These are phyloP conservation scores for Hypoxylon rubiginosum DNA, from an alignment of 2,329 filamentous ascomycete species.

Conservation along the genomic window DNA sequence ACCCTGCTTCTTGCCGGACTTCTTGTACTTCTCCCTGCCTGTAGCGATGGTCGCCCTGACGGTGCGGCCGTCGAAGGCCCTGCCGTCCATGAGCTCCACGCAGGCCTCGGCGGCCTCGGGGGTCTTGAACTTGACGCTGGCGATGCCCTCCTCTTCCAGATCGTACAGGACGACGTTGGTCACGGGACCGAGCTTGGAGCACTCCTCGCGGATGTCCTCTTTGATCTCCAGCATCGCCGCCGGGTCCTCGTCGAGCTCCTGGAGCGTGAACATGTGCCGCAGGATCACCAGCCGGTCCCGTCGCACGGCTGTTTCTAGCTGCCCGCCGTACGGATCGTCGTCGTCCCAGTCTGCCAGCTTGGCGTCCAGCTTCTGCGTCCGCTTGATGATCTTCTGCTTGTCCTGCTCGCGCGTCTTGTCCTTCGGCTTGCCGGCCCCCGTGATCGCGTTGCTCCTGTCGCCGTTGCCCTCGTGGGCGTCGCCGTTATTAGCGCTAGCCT, in stretches of 20 bases:
- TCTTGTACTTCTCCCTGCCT: constrained; percentile 80
- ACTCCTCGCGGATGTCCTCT: constrained; percentile 93
- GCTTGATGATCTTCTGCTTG: constrained; percentile 90
- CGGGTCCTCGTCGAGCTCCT: constrained; percentile 87
- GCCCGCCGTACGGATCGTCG: constrained; percentile 74
- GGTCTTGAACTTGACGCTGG: constrained; percentile 84
- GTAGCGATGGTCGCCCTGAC: constrained; percentile 80
- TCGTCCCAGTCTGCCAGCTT: constrained; percentile 97
- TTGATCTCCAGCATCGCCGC: constrained; percentile 90
- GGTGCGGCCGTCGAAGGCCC: constrained; percentile 79
- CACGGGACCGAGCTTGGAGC: constrained; percentile 85
- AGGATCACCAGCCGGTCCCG: constrained; percentile 88
- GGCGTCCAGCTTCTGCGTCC: constrained; percentile 90
- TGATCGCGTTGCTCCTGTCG: constrained; percentile 52
- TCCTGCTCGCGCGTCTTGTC: constrained; percentile 71
- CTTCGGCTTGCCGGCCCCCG: constrained; percentile 60
- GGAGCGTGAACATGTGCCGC: constrained; percentile 91
- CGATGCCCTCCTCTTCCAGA: constrained; percentile 84
- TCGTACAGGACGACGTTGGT: constrained; percentile 95
- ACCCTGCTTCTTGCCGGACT: constrained; percentile 68
- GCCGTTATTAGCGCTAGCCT: constrained; percentile 14
- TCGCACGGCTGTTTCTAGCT: constrained; percentile 63
- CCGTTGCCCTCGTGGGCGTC: constrained; percentile 32
- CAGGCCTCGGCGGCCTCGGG: constrained; percentile 79
- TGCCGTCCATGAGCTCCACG: constrained; percentile 80